Evolutionary conservation across 371 early-diverging fungal genomes (phyloP), one percentile per base, ranked within the genome.

Genomic region (Saksenaea vasiformis): DNA sequence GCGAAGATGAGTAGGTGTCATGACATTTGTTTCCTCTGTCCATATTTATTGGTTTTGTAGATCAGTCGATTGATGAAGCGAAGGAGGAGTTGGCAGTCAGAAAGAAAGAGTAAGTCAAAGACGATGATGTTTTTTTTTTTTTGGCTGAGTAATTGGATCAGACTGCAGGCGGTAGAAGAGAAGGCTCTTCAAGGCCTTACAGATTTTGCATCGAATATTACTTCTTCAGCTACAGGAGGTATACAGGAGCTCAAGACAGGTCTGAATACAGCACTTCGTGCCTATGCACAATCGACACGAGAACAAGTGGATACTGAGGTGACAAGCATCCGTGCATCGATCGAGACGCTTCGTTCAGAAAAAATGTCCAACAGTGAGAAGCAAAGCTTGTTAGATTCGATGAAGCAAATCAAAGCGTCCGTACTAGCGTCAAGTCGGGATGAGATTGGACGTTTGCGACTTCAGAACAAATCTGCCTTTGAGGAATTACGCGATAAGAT

Each of bases 1-100:
- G 51, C 51, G 51, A 47, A 47, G 22, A 47, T 47, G 51, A 47
- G 51, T 47, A 5, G 51, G 51, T 47, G 22, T 22, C 22, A 47
- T 7, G 31, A 31, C 4, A 17, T 26, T 47, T 9, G 14, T 17
- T 22, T 47, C 22, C 10, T n/a, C 11, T 10, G 22, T 10, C 3
- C 19, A 7, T 47, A 10, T 22, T 47, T 47, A 47, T n/a, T 22
- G 9, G 17, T 47, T 47, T 22, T 9, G n/a, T 47, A 47, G 51
- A 47, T 47, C 51, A 22, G 22, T 47, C 51, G 17, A 47, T 47
- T 10, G 51, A 47, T 22, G 51, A 47, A 47, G 51, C 51, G 11
- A 47, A 47, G 17, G 51, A 17, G 11, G 51, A 47, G 11, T 22
- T 47, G 24, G 51, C 51, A 8, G 8, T 2, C 17, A 47, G 22